Conservation (phyloP, 768 basidiomycete species). For the Lactifluus echinatus region DNA sequence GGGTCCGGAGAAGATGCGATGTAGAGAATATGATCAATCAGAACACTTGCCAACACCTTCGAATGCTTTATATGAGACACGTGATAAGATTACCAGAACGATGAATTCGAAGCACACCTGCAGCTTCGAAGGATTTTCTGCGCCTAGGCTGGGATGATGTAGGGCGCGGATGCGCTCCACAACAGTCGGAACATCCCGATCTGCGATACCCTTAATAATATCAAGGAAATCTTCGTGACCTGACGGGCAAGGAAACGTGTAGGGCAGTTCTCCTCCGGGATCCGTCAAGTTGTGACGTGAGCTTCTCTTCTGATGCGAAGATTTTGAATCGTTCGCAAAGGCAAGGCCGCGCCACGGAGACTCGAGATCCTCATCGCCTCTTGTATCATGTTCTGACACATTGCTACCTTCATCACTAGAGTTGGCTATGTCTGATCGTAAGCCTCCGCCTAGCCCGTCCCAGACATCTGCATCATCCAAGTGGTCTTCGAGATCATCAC, state of each 20-base stretch:
- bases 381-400: conserved; percentile 25
- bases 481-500: conserved; percentile 91
- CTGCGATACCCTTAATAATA: conserved; percentile 61
- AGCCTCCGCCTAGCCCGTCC: conserved; percentile 28
- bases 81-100: neutral
- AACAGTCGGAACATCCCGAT: conserved; percentile 67
- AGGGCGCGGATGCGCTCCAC: conserved; percentile 85
- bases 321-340: neutral
- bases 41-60: conserved; percentile 63
- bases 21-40: conserved; percentile 85
- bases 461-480: conserved; percentile 34
- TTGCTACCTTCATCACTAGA: conserved; percentile 24
- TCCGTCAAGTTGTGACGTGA: neutral
- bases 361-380: conserved; percentile 26
- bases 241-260: conserved; percentile 83
- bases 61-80: neutral
- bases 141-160: conserved; percentile 86
- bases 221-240: conserved; percentile 87
- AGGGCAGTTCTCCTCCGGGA: conserved; percentile 73
- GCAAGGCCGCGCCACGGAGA: neutral
- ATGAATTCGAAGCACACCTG: conserved; percentile 48
- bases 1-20: conserved; percentile 57
- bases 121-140: conserved; percentile 86
- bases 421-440: conserved; percentile 23
- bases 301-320: neutral